Evolutionary conservation across 2,329 filamentous ascomycete species (phyloP).

Genomic region (Fusarium dlaminii): DNA sequence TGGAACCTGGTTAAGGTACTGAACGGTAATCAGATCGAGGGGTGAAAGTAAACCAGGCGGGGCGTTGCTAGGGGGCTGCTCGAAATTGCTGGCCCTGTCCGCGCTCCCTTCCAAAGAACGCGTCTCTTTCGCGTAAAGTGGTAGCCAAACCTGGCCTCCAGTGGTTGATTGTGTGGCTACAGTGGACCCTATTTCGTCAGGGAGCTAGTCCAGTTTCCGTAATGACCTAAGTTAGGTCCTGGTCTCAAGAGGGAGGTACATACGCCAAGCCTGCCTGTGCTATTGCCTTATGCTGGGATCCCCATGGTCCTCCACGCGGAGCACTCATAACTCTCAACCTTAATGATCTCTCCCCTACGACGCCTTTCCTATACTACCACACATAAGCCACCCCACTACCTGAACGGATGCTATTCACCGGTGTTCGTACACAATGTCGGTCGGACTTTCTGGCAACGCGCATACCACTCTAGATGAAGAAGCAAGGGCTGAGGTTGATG

Average conservation of each 20-base stretch:
- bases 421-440: constrained; percentile 55
- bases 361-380: neutral
- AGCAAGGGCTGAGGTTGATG: constrained; percentile 74
- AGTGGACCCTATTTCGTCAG: neutral
- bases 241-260: neutral
- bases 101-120: constrained; percentile 26
- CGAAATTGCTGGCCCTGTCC: constrained; percentile 21
- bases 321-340: neutral
- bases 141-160: neutral
- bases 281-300: neutral
- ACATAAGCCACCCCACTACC: neutral
- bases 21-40: constrained; percentile 23
- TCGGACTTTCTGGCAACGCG: constrained; percentile 57
- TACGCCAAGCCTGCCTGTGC: neutral
- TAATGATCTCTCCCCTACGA: neutral
- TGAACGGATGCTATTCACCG: neutral
- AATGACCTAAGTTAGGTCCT: constrained; percentile 25
- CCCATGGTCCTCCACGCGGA: constrained; percentile 3
- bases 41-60: constrained; percentile 25
- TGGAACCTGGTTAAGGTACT: neutral
- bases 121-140: constrained; percentile 44
- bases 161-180: constrained; percentile 18
- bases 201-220: constrained; percentile 18
- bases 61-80: constrained; percentile 26
- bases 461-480: constrained; percentile 70